Conservation (phyloP, 176 grass and related monocot genomes). For the Ampelocalamus luodianensis region DNA sequence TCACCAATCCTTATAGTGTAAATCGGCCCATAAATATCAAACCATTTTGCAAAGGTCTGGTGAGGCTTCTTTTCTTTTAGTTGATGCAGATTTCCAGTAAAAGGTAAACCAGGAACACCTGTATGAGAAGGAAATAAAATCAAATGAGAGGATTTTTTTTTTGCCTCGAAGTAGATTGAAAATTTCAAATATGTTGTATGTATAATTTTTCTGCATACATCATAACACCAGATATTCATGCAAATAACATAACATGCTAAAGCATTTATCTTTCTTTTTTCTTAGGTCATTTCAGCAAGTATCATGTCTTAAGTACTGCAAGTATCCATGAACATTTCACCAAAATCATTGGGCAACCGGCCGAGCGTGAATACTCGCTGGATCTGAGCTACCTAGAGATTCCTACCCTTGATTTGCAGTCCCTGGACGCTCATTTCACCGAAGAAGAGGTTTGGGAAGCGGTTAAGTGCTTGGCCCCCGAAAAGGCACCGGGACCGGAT, state of each 20-base stretch:
- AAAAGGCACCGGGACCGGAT: too few species aligned
- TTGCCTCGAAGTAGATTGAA: neutral
- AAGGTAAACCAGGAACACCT: constrained; percentile 84
- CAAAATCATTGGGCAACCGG: too few species aligned
- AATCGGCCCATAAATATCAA: constrained; percentile 75
- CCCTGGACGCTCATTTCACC: too few species aligned
- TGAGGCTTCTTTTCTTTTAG: constrained; percentile 91
- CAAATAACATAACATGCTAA: too few species aligned
- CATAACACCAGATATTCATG: neutral
- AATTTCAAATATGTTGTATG: neutral
- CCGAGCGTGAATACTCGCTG: too few species aligned
- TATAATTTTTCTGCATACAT: neutral
- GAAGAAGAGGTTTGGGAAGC: too few species aligned
- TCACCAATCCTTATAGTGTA: constrained; percentile 75
- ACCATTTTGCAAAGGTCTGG: constrained; percentile 77
- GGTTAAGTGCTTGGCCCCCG: too few species aligned
- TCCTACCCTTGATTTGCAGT: too few species aligned
- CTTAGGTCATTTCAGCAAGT: neutral
- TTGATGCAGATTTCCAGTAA: constrained; percentile 87
- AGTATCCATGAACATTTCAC: too few species aligned
- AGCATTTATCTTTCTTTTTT: neutral
- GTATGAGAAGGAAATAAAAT: constrained; percentile 35
- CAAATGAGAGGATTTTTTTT: neutral
- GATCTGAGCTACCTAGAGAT: too few species aligned
- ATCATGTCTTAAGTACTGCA: too few species aligned